Percentiles rank a stretch among this genome's conserved stretches.
phyloP scores from a whole-genome alignment of 805 yeast genomes.

The Metschnikowia picachoensis region DNA sequence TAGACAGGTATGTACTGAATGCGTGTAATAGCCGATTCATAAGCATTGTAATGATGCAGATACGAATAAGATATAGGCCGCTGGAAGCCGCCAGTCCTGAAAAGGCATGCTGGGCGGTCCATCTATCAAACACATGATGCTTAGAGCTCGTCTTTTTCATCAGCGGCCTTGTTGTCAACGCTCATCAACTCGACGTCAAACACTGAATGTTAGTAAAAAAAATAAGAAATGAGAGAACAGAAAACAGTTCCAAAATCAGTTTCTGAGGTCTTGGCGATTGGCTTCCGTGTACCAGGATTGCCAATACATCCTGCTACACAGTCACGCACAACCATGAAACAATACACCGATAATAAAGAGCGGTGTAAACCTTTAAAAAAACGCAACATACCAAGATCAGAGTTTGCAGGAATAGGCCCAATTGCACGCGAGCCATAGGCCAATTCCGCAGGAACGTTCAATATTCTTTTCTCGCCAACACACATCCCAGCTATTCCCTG shows the following conservation, averaged over 20 bases:
- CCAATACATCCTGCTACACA: background rate
- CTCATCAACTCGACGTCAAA: conserved; percentile 64
- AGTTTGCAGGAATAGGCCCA: conserved; percentile 73
- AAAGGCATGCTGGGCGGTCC: too few relatives aligned
- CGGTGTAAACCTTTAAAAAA: background rate
- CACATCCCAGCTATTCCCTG: conserved; percentile 76
- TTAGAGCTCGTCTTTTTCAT: conserved; percentile 15
- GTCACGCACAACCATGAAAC: background rate
- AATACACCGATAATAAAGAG: background rate
- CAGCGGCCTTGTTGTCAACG: conserved; percentile 39
- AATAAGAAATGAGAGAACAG: background rate
- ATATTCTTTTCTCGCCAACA: conserved; percentile 77
- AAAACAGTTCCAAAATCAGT: background rate
- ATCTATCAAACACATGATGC: background rate
- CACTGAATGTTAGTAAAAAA: conserved; percentile 28
- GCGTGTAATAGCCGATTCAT: too few relatives aligned
- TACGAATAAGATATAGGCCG: too few relatives aligned
- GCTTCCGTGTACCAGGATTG: too few relatives aligned
- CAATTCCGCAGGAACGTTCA: conserved; percentile 72
- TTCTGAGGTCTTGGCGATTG: background rate
- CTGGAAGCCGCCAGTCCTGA: too few relatives aligned
- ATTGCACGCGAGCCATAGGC: conserved; percentile 78
- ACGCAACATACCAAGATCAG: conserved; percentile 49
- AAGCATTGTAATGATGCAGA: too few relatives aligned
- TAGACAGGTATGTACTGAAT: too few relatives aligned